phyloP scores from a whole-genome alignment of 2,329 filamentous ascomycete genomes.

The Chalara sp. region DNA sequence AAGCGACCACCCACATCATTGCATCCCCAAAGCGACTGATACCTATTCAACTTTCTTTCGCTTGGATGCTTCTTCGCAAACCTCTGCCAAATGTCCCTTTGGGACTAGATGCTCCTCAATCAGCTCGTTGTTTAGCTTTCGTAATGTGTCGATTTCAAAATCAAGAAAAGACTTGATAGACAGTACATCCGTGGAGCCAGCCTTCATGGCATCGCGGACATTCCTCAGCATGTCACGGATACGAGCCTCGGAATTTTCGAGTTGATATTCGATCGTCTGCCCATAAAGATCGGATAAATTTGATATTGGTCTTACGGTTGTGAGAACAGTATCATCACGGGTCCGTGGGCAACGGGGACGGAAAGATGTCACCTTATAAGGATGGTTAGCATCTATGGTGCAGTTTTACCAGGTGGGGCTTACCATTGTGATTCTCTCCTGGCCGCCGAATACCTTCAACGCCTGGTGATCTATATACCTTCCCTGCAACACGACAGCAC shows the following conservation, averaged over 20 bases:
- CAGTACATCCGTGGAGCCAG: slow-evolving; percentile 27
- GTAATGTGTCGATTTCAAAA: slow-evolving; percentile 26
- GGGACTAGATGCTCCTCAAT: slow-evolving; percentile 24
- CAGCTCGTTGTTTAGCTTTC: slow-evolving; percentile 26
- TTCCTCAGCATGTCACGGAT: slow-evolving; percentile 28
- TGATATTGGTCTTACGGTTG: slow-evolving; percentile 30
- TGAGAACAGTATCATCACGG: slow-evolving; percentile 33
- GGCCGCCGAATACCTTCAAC: slow-evolving; percentile 31
- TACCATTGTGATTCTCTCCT: slow-evolving; percentile 38
- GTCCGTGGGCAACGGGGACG: slow-evolving; percentile 33
- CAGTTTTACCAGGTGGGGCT: no score
- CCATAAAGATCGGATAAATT: slow-evolving; percentile 31
- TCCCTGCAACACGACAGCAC: slow-evolving; percentile 38
- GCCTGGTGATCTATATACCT: slow-evolving; percentile 40
- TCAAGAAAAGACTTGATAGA: slow-evolving; percentile 30
- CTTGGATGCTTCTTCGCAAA: slow-evolving; percentile 19
- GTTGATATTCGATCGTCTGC: slow-evolving; percentile 31
- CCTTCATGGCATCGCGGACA: slow-evolving; percentile 28
- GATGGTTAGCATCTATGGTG: no score
- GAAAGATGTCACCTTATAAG: slow-evolving; percentile 32
- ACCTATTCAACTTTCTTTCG: slow-evolving; percentile 12
- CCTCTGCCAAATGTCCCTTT: slow-evolving; percentile 22
- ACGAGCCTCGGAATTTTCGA: slow-evolving; percentile 31
- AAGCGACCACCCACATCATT: no score
- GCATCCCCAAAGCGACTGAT: not conserved